Evolutionary conservation across 202 grass and related monocot genomes (phyloP).

Genomic region (Dendrocalamus latiflorus): DNA sequence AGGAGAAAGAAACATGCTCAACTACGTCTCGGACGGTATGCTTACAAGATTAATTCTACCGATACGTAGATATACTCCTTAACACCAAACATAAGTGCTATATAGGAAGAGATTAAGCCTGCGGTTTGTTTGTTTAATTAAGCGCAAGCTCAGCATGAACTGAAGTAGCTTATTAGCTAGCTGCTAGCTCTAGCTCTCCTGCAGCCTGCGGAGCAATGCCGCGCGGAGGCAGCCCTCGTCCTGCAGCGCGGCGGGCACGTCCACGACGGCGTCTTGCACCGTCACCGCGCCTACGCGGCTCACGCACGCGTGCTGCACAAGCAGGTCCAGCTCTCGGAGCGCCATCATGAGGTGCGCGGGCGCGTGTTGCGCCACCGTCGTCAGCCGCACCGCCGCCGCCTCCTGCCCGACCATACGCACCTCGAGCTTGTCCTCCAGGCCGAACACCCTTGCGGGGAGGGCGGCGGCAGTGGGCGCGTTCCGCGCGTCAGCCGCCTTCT

Average conservation of each 20-base stretch:
- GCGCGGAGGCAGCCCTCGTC: constrained; percentile 1
- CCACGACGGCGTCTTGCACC: constrained; percentile 39
- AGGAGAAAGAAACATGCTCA: too few relatives aligned
- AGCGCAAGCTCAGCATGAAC: too few relatives aligned
- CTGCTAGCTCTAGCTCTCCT: neutral
- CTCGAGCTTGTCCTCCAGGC: neutral
- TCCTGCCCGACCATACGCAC: constrained; percentile 12
- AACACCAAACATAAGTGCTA: neutral
- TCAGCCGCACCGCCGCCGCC: neutral
- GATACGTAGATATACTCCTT: neutral
- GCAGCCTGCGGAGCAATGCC: constrained; percentile 20
- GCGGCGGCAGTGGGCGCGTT: neutral
- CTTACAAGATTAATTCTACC: too few relatives aligned
- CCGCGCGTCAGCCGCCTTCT: neutral
- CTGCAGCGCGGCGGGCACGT: constrained; percentile 5
- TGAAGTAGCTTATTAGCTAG: neutral
- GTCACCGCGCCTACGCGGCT: constrained; percentile 1
- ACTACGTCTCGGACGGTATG: too few relatives aligned
- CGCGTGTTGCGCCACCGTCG: neutral
- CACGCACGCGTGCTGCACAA: constrained; percentile 31
- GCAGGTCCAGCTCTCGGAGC: constrained; percentile 22
- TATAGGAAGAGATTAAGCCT: neutral
- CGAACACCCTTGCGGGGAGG: neutral
- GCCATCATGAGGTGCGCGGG: constrained; percentile 28
- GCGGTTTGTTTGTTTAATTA: too few relatives aligned